Conservation (phyloP, 148 eudicot genomes). For the Camellia japonica region DNA sequence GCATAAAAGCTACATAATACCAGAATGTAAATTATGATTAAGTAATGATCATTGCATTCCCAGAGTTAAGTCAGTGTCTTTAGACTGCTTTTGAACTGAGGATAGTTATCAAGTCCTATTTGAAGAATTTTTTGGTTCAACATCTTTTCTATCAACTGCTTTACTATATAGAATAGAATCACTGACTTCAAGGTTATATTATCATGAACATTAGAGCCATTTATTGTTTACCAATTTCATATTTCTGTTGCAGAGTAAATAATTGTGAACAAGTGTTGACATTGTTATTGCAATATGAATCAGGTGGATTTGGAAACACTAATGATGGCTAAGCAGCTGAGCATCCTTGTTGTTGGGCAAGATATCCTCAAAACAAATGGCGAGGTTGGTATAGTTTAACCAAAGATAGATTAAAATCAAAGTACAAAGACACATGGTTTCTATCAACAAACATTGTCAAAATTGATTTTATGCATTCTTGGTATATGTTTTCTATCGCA, state of each 20-base stretch:
- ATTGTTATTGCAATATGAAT: neutral
- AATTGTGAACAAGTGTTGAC: neutral
- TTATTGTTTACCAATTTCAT: neutral
- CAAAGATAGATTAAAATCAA: neutral
- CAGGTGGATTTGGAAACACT: constrained; percentile 50
- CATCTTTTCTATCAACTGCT: too few species aligned
- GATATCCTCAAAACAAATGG: constrained; percentile 44
- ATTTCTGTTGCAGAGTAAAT: neutral
- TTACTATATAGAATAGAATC: too few species aligned
- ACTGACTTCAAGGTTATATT: too few species aligned
- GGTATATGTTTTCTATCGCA: neutral
- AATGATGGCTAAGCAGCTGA: constrained; percentile 42
- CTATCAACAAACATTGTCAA: neutral
- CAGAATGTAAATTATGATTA: neutral
- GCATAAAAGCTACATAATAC: neutral
- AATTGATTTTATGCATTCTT: constrained; percentile 1
- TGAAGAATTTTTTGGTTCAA: neutral
- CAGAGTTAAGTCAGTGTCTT: too few species aligned
- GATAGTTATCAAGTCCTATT: neutral
- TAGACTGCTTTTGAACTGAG: too few species aligned
- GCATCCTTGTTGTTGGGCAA: constrained; percentile 46
- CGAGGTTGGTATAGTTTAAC: constrained; percentile 30
- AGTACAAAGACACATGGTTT: neutral
- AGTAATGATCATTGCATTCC: neutral
- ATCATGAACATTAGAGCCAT: neutral